Percentiles rank a stretch among this genome's conserved stretches.
Evolutionary conservation across 306 rosid genomes (phyloP).

Genomic region (Gleditsia sinensis): DNA sequence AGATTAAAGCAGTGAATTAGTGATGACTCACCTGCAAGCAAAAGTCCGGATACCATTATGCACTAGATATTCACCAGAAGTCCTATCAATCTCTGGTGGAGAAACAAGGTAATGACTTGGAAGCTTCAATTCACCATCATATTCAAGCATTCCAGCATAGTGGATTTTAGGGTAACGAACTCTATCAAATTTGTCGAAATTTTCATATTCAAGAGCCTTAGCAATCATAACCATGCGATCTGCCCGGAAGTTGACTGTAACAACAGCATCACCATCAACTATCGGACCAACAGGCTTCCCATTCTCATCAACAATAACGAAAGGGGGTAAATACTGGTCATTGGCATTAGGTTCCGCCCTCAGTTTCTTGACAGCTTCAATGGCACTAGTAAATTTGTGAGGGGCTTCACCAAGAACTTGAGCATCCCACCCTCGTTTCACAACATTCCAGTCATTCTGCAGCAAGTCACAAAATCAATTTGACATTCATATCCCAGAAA

Average conservation of each 20-base stretch:
- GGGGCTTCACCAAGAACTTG: slow-evolving; percentile 99
- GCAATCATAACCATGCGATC: slow-evolving; percentile 98
- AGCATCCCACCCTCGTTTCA: slow-evolving; percentile 99
- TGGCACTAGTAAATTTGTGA: slow-evolving; percentile 63
- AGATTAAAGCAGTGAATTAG: not conserved
- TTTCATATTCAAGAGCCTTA: slow-evolving; percentile 85
- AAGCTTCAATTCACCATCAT: slow-evolving; percentile 97
- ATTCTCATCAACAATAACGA: slow-evolving; percentile 80
- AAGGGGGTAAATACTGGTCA: slow-evolving; percentile 96
- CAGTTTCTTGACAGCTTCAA: slow-evolving; percentile 86
- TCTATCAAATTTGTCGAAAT: slow-evolving; percentile 91
- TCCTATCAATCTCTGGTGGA: slow-evolving; percentile 96
- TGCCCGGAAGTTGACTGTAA: slow-evolving; percentile 92
- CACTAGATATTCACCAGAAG: slow-evolving; percentile 97
- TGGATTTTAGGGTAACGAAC: slow-evolving; percentile 84
- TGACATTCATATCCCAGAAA: not conserved
- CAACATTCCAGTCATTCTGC: slow-evolving; percentile 96
- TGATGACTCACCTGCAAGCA: slow-evolving; percentile 85
- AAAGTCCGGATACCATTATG: slow-evolving; percentile 83
- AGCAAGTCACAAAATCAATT: slow-evolving; percentile 17
- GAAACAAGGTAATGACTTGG: slow-evolving; percentile 89
- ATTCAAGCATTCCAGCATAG: slow-evolving; percentile 98
- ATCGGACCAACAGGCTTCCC: slow-evolving; percentile 94
- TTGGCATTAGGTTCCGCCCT: slow-evolving; percentile 70
- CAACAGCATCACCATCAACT: slow-evolving; percentile 97